Evolutionary conservation across 345 rosid genomes (phyloP).

Genomic region (Durio zibethinus): DNA sequence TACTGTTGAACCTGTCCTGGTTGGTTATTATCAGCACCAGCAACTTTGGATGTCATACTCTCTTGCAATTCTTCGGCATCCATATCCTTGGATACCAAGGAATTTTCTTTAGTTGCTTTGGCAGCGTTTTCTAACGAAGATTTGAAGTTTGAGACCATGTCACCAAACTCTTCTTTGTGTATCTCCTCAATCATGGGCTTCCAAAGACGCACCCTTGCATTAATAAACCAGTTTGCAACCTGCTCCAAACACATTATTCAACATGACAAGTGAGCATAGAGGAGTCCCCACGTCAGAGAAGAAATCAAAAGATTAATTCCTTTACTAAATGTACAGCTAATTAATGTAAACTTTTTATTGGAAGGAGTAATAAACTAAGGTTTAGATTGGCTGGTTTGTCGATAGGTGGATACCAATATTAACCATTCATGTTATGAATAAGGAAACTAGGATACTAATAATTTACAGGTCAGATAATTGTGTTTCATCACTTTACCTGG

Average conservation of each 20-base stretch:
- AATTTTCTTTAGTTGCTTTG: constrained; percentile 41
- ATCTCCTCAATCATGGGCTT: constrained; percentile 99
- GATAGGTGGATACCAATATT: not conserved
- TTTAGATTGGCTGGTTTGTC: not conserved
- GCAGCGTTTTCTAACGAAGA: constrained; percentile 57
- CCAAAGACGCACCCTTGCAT: constrained; percentile 96
- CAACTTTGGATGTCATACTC: constrained; percentile 33
- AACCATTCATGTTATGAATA: not conserved
- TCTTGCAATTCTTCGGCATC: constrained; percentile 49
- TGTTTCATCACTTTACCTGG: constrained; percentile 56
- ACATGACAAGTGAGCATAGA: not conserved
- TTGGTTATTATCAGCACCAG: constrained; percentile 23
- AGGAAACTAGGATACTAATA: not conserved
- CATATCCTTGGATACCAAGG: constrained; percentile 34
- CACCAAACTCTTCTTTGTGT: constrained; percentile 89
- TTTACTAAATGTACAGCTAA: not conserved
- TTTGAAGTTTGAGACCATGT: constrained; percentile 54
- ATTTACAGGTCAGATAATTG: not conserved
- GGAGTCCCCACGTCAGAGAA: not conserved
- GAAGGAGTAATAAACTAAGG: not conserved
- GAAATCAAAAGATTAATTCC: not conserved
- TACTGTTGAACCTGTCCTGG: constrained; percentile 31
- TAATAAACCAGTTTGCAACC: constrained; percentile 98
- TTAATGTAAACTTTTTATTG: not conserved
- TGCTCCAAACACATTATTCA: constrained; percentile 21